Conservation (phyloP, 75 land plant genomes). For the Pseudotsuga menziesii region DNA sequence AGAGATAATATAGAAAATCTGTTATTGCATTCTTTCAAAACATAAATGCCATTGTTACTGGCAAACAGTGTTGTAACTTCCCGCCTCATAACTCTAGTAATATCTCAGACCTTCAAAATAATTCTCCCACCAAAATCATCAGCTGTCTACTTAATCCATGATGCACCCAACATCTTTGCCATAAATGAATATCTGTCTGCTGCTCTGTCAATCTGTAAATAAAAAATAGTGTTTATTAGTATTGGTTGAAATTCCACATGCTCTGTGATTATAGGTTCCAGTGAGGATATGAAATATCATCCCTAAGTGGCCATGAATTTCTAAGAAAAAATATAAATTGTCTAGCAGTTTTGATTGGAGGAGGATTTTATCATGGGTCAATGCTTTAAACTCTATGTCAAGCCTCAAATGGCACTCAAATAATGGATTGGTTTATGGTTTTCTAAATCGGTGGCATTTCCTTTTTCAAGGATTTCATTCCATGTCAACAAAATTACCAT, state of each 20-base stretch:
- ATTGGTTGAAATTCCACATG: not conserved
- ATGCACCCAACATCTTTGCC: constrained; percentile 17
- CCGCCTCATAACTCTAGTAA: no score
- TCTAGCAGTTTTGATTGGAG: no score
- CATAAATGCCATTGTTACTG: no score
- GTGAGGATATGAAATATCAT: not conserved
- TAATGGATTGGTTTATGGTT: not conserved
- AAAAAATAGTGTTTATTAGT: not conserved
- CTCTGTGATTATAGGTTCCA: not conserved
- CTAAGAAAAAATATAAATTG: not conserved
- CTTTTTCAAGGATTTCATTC: no score
- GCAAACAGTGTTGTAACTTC: no score
- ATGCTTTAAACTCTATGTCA: not conserved
- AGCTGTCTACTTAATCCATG: constrained; percentile 14
- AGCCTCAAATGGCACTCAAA: not conserved
- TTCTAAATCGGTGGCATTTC: not conserved
- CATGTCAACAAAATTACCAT: no score
- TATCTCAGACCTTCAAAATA: no score
- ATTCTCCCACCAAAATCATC: no score
- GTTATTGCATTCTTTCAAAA: no score
- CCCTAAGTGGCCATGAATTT: not conserved
- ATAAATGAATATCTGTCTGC: constrained; percentile 21
- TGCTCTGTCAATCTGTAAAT: constrained; percentile 19
- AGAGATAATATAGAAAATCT: no score
- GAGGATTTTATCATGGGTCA: no score